These are phyloP conservation scores for Phoma sp. DNA, from an alignment of 2,329 filamentous ascomycete genomes.

Conservation along the genomic window DNA sequence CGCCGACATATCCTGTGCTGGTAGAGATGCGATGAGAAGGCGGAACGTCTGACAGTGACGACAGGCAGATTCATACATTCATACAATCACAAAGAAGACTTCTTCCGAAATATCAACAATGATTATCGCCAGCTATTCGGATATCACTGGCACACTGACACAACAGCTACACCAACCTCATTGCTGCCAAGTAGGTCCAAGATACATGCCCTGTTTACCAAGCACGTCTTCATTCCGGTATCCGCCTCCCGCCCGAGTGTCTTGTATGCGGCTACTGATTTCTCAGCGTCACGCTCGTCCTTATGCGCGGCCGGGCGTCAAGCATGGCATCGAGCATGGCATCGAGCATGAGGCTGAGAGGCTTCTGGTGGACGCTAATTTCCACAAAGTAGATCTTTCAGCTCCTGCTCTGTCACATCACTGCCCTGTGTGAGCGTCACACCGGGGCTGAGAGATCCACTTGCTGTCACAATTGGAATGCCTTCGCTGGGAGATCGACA, in stretches of 20 bases:
- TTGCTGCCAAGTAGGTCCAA: slow-evolving; percentile 4
- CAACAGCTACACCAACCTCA: not conserved
- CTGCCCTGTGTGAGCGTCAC: not conserved
- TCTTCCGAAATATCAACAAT: too few relatives aligned
- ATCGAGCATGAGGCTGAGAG: slow-evolving; percentile 6
- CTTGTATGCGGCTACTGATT: not conserved
- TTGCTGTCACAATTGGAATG: slow-evolving; percentile 3
- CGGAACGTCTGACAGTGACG: too few relatives aligned
- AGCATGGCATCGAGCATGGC: not conserved
- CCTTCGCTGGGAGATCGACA: not conserved
- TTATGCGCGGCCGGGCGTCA: not conserved
- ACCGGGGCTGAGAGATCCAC: not conserved
- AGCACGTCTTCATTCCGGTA: slow-evolving; percentile 2
- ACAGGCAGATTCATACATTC: too few relatives aligned
- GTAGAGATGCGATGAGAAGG: not conserved
- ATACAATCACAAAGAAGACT: too few relatives aligned
- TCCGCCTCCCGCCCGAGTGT: not conserved
- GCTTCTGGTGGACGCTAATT: not conserved
- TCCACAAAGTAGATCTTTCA: too few relatives aligned
- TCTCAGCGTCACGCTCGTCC: not conserved
- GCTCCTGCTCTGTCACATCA: not conserved
- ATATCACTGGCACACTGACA: not conserved
- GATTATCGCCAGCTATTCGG: not conserved
- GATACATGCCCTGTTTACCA: not conserved
- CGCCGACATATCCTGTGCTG: too few relatives aligned